Evolutionary conservation across 2,329 filamentous ascomycete genomes (phyloP).

Genomic region (Elsinoe arachidis): DNA sequence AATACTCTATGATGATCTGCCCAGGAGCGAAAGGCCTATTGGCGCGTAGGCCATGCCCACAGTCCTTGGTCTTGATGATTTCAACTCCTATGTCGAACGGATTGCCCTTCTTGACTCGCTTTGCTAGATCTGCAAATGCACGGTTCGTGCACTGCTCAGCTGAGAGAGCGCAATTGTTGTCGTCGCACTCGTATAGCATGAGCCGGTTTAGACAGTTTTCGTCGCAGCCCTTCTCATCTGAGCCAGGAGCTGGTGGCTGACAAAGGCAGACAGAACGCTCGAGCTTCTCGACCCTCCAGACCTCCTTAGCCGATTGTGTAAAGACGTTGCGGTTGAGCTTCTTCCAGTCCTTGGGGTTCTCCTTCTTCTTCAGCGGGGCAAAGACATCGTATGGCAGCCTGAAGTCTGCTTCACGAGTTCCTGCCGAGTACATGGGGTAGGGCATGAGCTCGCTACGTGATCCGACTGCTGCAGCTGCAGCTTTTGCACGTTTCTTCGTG

Average conservation of each 20-base stretch:
- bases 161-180: conserved; percentile 75
- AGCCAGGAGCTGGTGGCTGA: conserved; percentile 36
- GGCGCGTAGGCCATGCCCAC: conserved; percentile 84
- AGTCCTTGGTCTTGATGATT: conserved; percentile 80
- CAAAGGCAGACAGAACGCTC: conserved; percentile 57
- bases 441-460: conserved; percentile 44
- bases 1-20: conserved; percentile 98
- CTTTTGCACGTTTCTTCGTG: not conserved
- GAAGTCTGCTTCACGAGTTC: conserved; percentile 65
- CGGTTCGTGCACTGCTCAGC: conserved; percentile 73
- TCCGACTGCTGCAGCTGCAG: conserved; percentile 63
- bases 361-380: conserved; percentile 70
- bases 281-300: conserved; percentile 26
- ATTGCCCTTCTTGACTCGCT: conserved; percentile 46
- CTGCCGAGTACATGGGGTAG: conserved; percentile 30
- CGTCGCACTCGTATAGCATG: conserved; percentile 96
- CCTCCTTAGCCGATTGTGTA: conserved; percentile 34
- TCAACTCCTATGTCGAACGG: conserved; percentile 91
- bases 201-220: conserved; percentile 89
- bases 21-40: conserved; percentile 79
- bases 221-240: conserved; percentile 64
- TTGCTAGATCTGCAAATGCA: conserved; percentile 68
- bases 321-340: conserved; percentile 92
- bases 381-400: conserved; percentile 86
- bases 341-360: conserved; percentile 87